phyloP scores from a whole-genome alignment of 495 filamentous ascomycete genomes.

The Parathielavia appendiculata region DNA sequence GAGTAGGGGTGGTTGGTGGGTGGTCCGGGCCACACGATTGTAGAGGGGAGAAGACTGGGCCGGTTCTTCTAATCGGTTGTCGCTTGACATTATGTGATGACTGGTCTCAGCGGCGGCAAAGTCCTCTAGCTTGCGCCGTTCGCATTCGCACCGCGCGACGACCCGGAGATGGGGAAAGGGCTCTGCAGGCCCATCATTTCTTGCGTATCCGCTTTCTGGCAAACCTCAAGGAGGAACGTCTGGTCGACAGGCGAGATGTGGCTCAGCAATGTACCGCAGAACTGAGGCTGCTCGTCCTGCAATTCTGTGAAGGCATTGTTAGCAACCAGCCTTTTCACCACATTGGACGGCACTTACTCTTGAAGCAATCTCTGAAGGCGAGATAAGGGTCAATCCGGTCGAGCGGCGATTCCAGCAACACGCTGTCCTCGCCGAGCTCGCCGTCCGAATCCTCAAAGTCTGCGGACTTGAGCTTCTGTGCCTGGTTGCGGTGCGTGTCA shows the following conservation, averaged over 20 bases:
- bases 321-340: background rate
- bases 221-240: constrained; percentile 68
- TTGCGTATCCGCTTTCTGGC: constrained; percentile 67
- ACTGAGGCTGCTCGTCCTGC: constrained; percentile 83
- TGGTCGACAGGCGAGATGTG: constrained; percentile 78
- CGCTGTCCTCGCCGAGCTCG: constrained; percentile 87
- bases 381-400: constrained; percentile 93
- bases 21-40: background rate
- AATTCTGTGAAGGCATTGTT: constrained; percentile 55
- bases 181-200: constrained; percentile 35
- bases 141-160: constrained; percentile 21
- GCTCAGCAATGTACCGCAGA: constrained; percentile 75
- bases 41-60: background rate
- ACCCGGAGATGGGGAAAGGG: constrained; percentile 17
- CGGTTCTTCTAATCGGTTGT: background rate
- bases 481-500: constrained; percentile 46
- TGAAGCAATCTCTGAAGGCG: constrained; percentile 71
- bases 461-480: constrained; percentile 70
- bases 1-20: background rate
- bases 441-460: constrained; percentile 65
- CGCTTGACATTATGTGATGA: background rate
- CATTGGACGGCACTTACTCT: constrained; percentile 59
- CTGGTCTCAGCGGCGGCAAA: background rate
- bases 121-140: constrained; percentile 30
- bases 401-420: constrained; percentile 84